Conservation (phyloP, 1,139 yeast genomes). For the Taiozyma sp. region DNA sequence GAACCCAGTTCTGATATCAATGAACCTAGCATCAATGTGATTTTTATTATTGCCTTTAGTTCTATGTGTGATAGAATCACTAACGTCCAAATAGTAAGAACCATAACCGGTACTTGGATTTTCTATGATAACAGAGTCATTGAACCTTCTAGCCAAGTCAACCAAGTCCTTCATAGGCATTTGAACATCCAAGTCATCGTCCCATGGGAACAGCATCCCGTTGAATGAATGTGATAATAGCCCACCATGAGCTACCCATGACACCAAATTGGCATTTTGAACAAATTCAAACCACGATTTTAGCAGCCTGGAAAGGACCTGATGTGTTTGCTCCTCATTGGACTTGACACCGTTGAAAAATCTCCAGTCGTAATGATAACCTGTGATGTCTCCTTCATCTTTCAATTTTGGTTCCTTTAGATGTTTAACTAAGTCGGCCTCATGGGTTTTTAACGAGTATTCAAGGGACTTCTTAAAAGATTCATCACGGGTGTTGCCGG, state of each 20-base stretch:
- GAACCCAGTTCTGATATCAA: constrained; percentile 71
- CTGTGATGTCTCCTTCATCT: constrained; percentile 5
- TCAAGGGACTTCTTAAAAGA: constrained; percentile 11
- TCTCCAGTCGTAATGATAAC: constrained; percentile 69
- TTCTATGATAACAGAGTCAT: constrained; percentile 53
- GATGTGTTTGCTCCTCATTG: constrained; percentile 34
- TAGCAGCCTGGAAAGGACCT: constrained; percentile 44
- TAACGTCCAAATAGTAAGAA: constrained; percentile 51
- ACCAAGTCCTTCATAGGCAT: constrained; percentile 52
- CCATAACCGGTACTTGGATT: constrained; percentile 63
- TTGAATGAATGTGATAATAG: constrained; percentile 61
- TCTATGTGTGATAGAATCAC: constrained; percentile 37
- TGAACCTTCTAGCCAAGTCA: constrained; percentile 43
- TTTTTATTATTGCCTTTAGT: constrained; percentile 45
- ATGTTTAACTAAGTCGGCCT: constrained; percentile 31
- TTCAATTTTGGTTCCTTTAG: constrained; percentile 37
- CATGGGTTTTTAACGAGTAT: constrained; percentile 10
- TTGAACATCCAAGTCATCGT: constrained; percentile 59
- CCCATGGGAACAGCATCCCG: constrained; percentile 63
- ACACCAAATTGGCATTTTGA: constrained; percentile 38
- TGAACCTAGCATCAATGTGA: constrained; percentile 78
- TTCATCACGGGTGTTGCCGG: constrained; percentile 3
- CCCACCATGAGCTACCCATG: constrained; percentile 61
- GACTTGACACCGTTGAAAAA: constrained; percentile 52
- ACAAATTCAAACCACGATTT: constrained; percentile 56